Conservation (phyloP, 306 rosid species). For the Dryas drummondii region DNA sequence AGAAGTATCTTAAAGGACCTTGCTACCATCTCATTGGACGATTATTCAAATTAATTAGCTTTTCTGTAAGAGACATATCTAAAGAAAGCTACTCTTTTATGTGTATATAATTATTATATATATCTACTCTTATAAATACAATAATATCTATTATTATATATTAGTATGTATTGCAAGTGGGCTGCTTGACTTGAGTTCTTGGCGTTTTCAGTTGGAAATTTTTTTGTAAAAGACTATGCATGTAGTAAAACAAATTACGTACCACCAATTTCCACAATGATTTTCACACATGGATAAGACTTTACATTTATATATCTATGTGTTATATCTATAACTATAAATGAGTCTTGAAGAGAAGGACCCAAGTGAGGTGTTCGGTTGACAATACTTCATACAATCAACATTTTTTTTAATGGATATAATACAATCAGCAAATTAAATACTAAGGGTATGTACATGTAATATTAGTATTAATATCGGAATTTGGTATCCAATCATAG, state of each 20-base stretch:
- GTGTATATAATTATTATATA: not conserved
- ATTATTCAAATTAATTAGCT: not conserved
- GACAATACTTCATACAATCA: too few relatives aligned
- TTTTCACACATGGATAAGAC: not conserved
- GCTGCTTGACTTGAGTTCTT: constrained; percentile 9
- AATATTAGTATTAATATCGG: too few relatives aligned
- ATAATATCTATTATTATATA: not conserved
- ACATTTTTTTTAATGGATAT: too few relatives aligned
- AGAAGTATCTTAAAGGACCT: constrained; percentile 25
- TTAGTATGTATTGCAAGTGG: not conserved
- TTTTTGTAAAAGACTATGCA: not conserved
- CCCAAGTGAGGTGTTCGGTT: too few relatives aligned
- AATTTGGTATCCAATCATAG: too few relatives aligned
- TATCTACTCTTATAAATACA: too few relatives aligned
- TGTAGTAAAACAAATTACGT: not conserved
- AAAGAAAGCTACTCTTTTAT: constrained; percentile 30
- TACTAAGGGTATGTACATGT: too few relatives aligned
- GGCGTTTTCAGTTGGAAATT: not conserved
- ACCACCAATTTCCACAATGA: not conserved
- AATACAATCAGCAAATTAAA: too few relatives aligned
- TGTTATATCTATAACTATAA: too few relatives aligned
- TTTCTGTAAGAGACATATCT: constrained; percentile 32
- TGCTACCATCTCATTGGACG: constrained; percentile 23
- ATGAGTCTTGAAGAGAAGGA: not conserved
- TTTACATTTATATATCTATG: too few relatives aligned